Base-by-base conservation (phyloP, 2,329 filamentous ascomycete species). In the Botrytis paeoniae region DNA sequence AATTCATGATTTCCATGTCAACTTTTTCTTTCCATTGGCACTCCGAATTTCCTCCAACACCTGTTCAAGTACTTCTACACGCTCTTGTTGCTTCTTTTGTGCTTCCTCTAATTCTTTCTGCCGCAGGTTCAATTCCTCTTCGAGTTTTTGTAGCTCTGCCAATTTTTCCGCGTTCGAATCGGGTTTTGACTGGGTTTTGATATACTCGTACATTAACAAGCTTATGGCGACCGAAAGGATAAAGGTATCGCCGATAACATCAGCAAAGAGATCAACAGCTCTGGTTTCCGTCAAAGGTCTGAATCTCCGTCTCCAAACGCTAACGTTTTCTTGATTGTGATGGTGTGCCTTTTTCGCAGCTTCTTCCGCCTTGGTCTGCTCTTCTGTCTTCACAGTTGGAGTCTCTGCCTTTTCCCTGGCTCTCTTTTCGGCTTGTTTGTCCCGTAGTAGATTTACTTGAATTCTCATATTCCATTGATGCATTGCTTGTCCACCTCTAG, bases 391-490 rank as follows among this genome's bases (percentile, higher is more conserved):
- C 59, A 90, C 89, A 2, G 89, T 91, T 14, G 89, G 88, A 14
- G 88, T 85, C 78, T 89, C 88, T 71, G 89, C 88, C 74, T 86
- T 87, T 78, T 91, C 89, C 76, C 85, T 89, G 22, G 88, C 89
- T 73, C 85, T 84, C 74, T 85, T 85, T 78, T 89, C 88, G 29
- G 88, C 87, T 43, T 87, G 86, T 57, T 82, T 81, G 73, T 91
- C 88, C 75, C 89, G 85, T 54, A 91, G 80, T 6, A 89, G 78
- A 4, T 88, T 86, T 6, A 91, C 89, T 22, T 86, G 87, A 77
- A 90, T 80, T 69, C 88, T 86, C 89, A 91, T 91, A 78, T 91
- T 91, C 70, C 91, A 81, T 81, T 91, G 89, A 78, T 91, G 89
- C 77, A 91, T 89, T 16, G 83, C 81, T 79, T 91, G 89, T 74